Evolutionary conservation across 345 rosid species (phyloP).

Genomic region (Geranium rotundifolium): DNA sequence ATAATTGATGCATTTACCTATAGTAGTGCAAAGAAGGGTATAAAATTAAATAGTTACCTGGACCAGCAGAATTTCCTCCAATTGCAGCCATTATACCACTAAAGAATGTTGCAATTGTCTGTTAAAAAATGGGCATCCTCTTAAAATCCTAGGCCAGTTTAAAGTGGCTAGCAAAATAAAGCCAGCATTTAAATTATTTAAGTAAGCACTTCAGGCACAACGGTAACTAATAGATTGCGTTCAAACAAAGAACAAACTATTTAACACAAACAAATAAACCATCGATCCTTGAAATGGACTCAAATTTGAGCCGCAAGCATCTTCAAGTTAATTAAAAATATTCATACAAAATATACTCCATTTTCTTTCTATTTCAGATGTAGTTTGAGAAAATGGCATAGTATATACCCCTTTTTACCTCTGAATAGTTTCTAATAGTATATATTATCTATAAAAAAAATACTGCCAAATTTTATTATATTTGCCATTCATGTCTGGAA

Average conservation of each 20-base stretch:
- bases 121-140: slow-evolving; percentile 8
- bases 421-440: neutral
- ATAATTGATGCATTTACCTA: neutral
- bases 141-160: neutral
- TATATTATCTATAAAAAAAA: neutral
- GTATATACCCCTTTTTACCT: neutral
- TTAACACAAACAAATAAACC: too few relatives aligned
- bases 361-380: neutral
- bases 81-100: slow-evolving; percentile 96
- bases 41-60: slow-evolving; percentile 33
- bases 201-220: neutral
- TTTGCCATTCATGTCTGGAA: neutral
- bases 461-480: neutral
- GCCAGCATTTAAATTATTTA: too few relatives aligned
- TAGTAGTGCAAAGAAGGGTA: neutral
- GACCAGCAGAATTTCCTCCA: slow-evolving; percentile 98
- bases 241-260: neutral
- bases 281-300: neutral
- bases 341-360: neutral
- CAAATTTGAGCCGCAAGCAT: neutral
- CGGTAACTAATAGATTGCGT: neutral
- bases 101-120: slow-evolving; percentile 87
- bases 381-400: neutral
- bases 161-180: neutral
- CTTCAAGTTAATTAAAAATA: neutral